These are phyloP conservation scores for Tetrapisispora taiwanensis DNA, from an alignment of 805 yeast species.

Conservation along the genomic window DNA sequence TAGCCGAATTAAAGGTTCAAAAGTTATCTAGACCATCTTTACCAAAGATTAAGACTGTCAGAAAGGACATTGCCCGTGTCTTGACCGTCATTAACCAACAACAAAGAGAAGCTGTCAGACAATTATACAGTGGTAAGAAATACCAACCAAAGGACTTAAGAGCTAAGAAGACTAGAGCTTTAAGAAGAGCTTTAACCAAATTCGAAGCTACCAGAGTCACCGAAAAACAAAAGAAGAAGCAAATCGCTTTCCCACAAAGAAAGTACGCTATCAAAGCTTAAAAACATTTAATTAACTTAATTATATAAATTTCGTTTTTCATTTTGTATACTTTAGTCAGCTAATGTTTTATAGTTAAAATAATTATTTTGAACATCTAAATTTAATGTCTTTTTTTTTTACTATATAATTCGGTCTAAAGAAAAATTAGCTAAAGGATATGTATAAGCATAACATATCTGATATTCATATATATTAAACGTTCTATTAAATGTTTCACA, in stretches of 20 bases:
- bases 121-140: conserved; percentile 90
- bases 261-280: conserved; percentile 98
- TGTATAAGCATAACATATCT: too few relatives aligned
- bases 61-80: conserved; percentile 97
- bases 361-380: conserved; percentile 3
- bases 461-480: too few relatives aligned
- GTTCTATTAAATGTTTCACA: too few relatives aligned
- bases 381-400: too few relatives aligned
- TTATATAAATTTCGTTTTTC: conserved; percentile 3
- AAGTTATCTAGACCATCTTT: conserved; percentile 84
- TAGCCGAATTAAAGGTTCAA: conserved; percentile 93
- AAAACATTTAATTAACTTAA: conserved; percentile 15
- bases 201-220: conserved; percentile 75
- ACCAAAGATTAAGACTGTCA: conserved; percentile 93
- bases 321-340: conserved; percentile 3
- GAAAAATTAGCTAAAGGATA: too few relatives aligned
- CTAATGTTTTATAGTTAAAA: conserved; percentile 3
- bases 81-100: conserved; percentile 93
- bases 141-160: conserved; percentile 97
- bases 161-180: conserved; percentile 99
- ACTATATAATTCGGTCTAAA: too few relatives aligned
- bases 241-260: conserved; percentile 96
- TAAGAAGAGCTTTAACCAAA: conserved; percentile 92
- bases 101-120: conserved; percentile 92
- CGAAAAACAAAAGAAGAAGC: conserved; percentile 83